Conservation (phyloP, 1,139 yeast genomes). For the Candida glucosophila region DNA sequence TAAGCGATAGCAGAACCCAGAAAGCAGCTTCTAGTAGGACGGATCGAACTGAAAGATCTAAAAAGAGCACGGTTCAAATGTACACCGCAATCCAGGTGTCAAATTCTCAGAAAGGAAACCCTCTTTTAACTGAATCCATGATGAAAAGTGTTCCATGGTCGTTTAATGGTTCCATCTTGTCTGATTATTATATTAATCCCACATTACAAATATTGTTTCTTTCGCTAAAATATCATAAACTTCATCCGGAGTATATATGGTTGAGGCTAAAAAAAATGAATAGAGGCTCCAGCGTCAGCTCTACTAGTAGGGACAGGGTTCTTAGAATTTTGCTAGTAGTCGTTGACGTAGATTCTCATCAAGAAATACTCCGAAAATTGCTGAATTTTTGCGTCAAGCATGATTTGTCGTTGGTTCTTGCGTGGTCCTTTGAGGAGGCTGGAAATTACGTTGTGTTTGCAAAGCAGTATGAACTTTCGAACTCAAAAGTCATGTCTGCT, state of each 20-base stretch:
- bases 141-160: slow-evolving; percentile 32
- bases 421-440: slow-evolving; percentile 84
- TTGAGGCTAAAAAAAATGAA: slow-evolving; percentile 51
- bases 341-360: slow-evolving; percentile 72
- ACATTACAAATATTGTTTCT: slow-evolving; percentile 64
- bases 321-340: slow-evolving; percentile 62
- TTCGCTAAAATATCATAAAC: slow-evolving; percentile 72
- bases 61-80: slow-evolving; percentile 4
- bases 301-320: slow-evolving; percentile 28
- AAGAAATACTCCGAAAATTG: slow-evolving; percentile 58
- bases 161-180: slow-evolving; percentile 28
- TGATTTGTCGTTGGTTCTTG: slow-evolving; percentile 61
- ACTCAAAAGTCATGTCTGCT: slow-evolving; percentile 13
- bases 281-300: slow-evolving; percentile 17
- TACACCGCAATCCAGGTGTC: slow-evolving; percentile 15
- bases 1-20: not conserved
- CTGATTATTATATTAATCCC: slow-evolving; percentile 61
- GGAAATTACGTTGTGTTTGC: slow-evolving; percentile 60
- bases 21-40: slow-evolving; percentile 1
- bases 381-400: slow-evolving; percentile 64
- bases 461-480: slow-evolving; percentile 37
- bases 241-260: slow-evolving; percentile 82
- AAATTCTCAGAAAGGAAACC: slow-evolving; percentile 36
- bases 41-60: not conserved
- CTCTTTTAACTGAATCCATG: slow-evolving; percentile 27